These are phyloP conservation scores for Purpureocillium lavendulum DNA, from an alignment of 2,329 filamentous ascomycete genomes.

Conservation along the genomic window DNA sequence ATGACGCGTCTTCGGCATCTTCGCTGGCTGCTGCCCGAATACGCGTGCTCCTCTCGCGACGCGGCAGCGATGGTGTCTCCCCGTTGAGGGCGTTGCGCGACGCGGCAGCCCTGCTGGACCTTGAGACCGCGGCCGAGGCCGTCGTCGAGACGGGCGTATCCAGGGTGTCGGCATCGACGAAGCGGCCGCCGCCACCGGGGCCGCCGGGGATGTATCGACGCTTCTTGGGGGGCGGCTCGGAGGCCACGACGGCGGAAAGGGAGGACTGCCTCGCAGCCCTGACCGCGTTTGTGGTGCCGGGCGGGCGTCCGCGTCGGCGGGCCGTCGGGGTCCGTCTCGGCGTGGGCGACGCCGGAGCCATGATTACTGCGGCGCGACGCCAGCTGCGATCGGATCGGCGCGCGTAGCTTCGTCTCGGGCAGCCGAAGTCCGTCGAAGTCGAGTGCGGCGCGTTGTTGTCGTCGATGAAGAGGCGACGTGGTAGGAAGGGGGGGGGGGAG, in stretches of 20 bases:
- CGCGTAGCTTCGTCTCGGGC: too few relatives aligned
- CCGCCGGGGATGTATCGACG: constrained; percentile 79
- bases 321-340: constrained; percentile 33
- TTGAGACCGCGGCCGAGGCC: constrained; percentile 35
- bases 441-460: too few relatives aligned
- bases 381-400: too few relatives aligned
- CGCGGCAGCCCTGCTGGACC: constrained; percentile 34
- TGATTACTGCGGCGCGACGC: constrained; percentile 5
- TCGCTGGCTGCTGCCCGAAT: constrained; percentile 44
- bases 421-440: too few relatives aligned
- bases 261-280: constrained; percentile 29
- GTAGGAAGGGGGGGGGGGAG: constrained; percentile 10
- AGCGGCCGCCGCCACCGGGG: constrained; percentile 77
- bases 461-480: neutral
- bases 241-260: constrained; percentile 22
- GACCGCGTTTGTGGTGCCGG: constrained; percentile 32
- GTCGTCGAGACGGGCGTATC: constrained; percentile 40
- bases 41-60: constrained; percentile 49
- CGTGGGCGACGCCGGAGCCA: constrained; percentile 27
- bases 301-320: constrained; percentile 39
- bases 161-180: constrained; percentile 63
- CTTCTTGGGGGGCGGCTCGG: constrained; percentile 61
- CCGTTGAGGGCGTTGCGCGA: constrained; percentile 35
- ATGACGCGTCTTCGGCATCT: constrained; percentile 56
- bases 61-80: constrained; percentile 33